phyloP scores from a whole-genome alignment of 225 moss, liverwort and hornwort genomes.

The Asterella californica region DNA sequence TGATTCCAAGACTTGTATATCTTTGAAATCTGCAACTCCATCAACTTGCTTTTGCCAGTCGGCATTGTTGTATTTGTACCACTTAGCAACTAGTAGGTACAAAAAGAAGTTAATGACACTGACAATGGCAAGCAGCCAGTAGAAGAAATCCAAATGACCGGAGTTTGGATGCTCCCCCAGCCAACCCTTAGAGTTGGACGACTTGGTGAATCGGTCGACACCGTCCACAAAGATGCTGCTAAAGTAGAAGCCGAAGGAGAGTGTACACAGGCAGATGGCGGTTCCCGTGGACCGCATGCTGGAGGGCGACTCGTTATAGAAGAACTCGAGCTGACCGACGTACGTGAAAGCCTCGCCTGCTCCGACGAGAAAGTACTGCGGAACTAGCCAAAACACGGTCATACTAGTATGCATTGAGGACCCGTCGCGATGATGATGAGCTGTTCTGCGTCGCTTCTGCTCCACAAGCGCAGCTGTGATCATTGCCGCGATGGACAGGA shows the following conservation, averaged over 20 bases:
- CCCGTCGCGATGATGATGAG: conserved; percentile 28
- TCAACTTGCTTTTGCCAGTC: not conserved
- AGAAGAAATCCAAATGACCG: conserved; percentile 39
- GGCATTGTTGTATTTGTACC: conserved; percentile 34
- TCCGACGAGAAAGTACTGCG: conserved; percentile 42
- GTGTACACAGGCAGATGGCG: conserved; percentile 35
- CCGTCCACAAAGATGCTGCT: conserved; percentile 40
- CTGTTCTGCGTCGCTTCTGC: conserved; percentile 19
- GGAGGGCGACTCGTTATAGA: conserved; percentile 36
- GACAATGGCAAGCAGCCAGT: conserved; percentile 34
- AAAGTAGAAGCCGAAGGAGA: conserved; percentile 40
- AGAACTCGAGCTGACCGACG: conserved; percentile 45
- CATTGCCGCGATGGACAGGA: conserved; percentile 61
- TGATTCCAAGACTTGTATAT: not conserved
- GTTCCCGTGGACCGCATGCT: conserved; percentile 39
- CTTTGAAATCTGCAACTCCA: too few species aligned
- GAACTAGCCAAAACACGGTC: conserved; percentile 74
- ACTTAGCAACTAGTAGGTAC: conserved; percentile 32
- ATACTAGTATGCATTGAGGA: conserved; percentile 44
- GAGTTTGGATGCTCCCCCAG: conserved; percentile 23
- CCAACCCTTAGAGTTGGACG: conserved; percentile 20
- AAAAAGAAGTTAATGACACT: conserved; percentile 33
- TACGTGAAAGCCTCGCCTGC: conserved; percentile 41
- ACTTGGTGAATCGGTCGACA: conserved; percentile 24
- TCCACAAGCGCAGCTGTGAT: conserved; percentile 72